Percentiles rank a stretch among this genome's conserved stretches.
These are phyloP conservation scores for Podospora fimiseda DNA, from an alignment of 495 filamentous ascomycete species.

Conservation along the genomic window DNA sequence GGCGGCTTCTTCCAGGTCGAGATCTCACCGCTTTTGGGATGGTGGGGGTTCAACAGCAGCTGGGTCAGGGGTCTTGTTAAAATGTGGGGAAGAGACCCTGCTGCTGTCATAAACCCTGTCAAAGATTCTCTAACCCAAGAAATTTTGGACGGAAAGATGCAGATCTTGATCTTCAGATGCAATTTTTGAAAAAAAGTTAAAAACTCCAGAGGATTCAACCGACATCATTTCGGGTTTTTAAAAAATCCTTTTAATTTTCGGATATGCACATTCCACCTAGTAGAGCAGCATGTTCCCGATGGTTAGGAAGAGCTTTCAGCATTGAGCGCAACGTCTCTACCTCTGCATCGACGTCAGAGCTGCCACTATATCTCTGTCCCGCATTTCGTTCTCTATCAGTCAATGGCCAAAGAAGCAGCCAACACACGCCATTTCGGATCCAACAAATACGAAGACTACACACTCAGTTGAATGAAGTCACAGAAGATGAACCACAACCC, in stretches of 20 bases:
- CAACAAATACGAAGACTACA: constrained; percentile 26
- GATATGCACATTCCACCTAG: constrained; percentile 18
- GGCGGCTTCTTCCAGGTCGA: background rate
- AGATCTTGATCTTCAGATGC: background rate
- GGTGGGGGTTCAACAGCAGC: background rate
- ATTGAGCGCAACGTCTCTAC: constrained; percentile 28
- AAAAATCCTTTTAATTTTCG: constrained; percentile 8
- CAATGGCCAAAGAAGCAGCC: constrained; percentile 1
- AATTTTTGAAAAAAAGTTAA: background rate
- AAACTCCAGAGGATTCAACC: background rate
- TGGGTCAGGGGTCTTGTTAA: background rate
- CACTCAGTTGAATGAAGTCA: constrained; percentile 13
- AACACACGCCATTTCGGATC: constrained; percentile 13
- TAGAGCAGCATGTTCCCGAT: constrained; percentile 26
- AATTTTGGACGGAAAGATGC: constrained; percentile 1
- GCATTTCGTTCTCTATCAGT: constrained; percentile 19
- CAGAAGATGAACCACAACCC: background rate
- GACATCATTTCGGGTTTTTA: background rate
- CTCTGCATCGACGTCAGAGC: constrained; percentile 25
- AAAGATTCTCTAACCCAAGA: background rate
- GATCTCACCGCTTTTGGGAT: constrained; percentile 1
- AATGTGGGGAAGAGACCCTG: background rate
- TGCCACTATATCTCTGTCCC: constrained; percentile 42
- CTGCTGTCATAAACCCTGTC: background rate
- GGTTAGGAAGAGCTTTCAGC: constrained; percentile 36